These are phyloP conservation scores for Ustilago nuda DNA, from an alignment of 1,284 basidiomycete genomes.

Conservation along the genomic window DNA sequence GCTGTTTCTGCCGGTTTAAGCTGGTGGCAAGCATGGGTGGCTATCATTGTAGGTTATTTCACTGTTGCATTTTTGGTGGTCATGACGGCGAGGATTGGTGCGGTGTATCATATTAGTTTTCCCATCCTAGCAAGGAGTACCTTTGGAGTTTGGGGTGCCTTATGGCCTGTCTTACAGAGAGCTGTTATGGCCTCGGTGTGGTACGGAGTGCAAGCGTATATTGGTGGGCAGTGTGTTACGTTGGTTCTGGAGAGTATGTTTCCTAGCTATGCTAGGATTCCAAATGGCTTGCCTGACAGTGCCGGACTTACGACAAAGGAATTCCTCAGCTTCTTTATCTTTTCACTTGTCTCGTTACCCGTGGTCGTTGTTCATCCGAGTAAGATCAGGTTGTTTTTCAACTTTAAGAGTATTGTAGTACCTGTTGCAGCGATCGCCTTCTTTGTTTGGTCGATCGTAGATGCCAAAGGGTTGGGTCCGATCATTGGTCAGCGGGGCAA, in stretches of 20 bases:
- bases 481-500: conserved; percentile 78
- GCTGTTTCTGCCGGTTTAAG: conserved; percentile 51
- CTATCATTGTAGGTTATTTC: conserved; percentile 75
- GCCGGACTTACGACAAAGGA: conserved; percentile 79
- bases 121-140: conserved; percentile 78
- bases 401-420: conserved; percentile 78
- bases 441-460: conserved; percentile 83
- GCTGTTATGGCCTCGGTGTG: conserved; percentile 80
- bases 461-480: conserved; percentile 79
- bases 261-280: conserved; percentile 76
- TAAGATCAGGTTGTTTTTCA: conserved; percentile 84
- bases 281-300: conserved; percentile 77
- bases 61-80: conserved; percentile 81
- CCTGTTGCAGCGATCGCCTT: conserved; percentile 74
- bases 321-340: conserved; percentile 86
- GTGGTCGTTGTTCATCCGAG: conserved; percentile 84
- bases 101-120: conserved; percentile 75
- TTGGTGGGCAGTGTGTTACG: conserved; percentile 81
- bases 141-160: conserved; percentile 83
- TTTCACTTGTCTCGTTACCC: conserved; percentile 83
- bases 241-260: conserved; percentile 77
- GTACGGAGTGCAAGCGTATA: conserved; percentile 47
- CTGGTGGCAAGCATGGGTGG: conserved; percentile 60
- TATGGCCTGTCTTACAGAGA: conserved; percentile 82
- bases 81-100: conserved; percentile 81